Evolutionary conservation across 2,329 filamentous ascomycete species (phyloP).

Genomic region (Diplodia mutila): DNA sequence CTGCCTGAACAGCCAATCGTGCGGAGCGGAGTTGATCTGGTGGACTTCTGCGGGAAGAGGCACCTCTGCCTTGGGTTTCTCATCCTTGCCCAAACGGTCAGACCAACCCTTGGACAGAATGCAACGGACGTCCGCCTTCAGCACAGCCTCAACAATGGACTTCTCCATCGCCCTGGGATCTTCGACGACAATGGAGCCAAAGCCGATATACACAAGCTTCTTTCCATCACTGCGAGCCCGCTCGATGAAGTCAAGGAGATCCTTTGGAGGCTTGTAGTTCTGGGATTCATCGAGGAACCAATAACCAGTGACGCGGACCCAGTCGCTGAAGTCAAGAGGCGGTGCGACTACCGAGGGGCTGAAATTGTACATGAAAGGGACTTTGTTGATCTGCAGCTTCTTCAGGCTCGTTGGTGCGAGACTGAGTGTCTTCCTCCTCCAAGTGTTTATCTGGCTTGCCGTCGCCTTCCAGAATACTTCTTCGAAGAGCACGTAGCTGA

Average conservation of each 20-base stretch:
- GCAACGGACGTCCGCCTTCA: constrained; percentile 90
- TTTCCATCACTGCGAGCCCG: constrained; percentile 75
- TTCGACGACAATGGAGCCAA: constrained; percentile 92
- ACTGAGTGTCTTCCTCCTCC: constrained; percentile 80
- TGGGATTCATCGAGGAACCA: constrained; percentile 87
- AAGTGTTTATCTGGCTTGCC: constrained; percentile 86
- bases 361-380: constrained; percentile 98
- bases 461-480: constrained; percentile 96
- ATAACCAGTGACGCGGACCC: constrained; percentile 96
- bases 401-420: constrained; percentile 81
- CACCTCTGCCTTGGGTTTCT: constrained; percentile 51
- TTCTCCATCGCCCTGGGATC: constrained; percentile 87
- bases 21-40: constrained; percentile 86
- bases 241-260: constrained; percentile 78
- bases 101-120: constrained; percentile 98
- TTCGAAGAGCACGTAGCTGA: constrained; percentile 96
- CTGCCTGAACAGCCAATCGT: constrained; percentile 94
- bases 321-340: constrained; percentile 93
- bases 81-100: constrained; percentile 67
- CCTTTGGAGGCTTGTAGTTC: constrained; percentile 72
- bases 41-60: constrained; percentile 78
- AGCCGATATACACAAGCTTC: constrained; percentile 95
- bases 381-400: constrained; percentile 93
- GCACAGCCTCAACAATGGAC: constrained; percentile 89
- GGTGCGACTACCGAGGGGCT: constrained; percentile 92